Base-by-base conservation (phyloP, 495 filamentous ascomycete species). In the Daldinia bambusicola region DNA sequence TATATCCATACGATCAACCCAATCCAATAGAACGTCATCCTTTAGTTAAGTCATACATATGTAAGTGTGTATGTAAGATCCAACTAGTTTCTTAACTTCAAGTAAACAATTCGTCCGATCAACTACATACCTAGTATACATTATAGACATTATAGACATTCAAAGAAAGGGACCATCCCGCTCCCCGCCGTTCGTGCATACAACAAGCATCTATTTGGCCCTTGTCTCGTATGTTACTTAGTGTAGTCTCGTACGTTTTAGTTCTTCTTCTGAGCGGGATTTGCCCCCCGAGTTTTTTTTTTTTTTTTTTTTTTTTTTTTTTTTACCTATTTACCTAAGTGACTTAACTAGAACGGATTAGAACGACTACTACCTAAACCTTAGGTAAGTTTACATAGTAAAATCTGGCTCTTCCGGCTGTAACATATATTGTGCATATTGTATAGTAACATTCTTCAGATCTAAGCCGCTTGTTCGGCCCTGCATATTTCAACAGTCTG, bases 391-490 rank as follows among this genome's bases (percentile, higher is more conserved):
- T 40, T 26, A 26, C 26, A 26, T 26, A 26, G 26, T 40, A 40
- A n/a, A 40, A 40, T 40, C 40, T 43, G n/a, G 40, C 40, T n/a
- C 14, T 43, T 43, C 40, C 40, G 40, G 40, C n/a, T 43, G 40
- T 43, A 43, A 43, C 40, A 22, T 34, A 34, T n/a, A n/a, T n/a
- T n/a, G n/a, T n/a, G n/a, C n/a, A n/a, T n/a, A n/a, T n/a, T n/a
- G n/a, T n/a, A n/a, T n/a, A n/a, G 38, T 41, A 41, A 41, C 38
- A 20, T 20, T 38, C 51, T 45, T 51, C 26, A 37, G 31, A 48
- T 48, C 43, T 48, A 48, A 48, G 43, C 43, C 43, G 18, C 43
- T 48, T 63, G 51, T 57, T 65, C 40, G 48, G 48, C 36, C 38
- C 59, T 64, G 66, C 51, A 61, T 55, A 45, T 55, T 55, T 58